A percentile compares a stretch with the other conserved stretches of the same genome.
Conservation (phyloP, 768 basidiomycete species). For the Boletus subparvulus region DNA sequence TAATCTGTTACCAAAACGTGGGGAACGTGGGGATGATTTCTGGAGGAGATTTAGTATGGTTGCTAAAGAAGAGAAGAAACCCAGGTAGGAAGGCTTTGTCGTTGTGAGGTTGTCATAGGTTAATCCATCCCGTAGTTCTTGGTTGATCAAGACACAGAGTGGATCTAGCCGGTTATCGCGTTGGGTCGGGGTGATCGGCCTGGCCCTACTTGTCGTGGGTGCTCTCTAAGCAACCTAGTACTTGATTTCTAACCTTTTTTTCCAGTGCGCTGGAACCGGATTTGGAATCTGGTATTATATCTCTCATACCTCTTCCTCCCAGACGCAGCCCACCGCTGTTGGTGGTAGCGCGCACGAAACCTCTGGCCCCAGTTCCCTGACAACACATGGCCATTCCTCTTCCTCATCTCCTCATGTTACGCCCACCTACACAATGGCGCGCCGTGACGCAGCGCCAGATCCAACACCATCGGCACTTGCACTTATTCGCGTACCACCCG, state of each 20-base stretch:
- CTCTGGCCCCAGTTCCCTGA: constrained; percentile 18
- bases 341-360: constrained; percentile 60
- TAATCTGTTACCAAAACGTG: constrained; percentile 61
- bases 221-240: not conserved
- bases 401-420: constrained; percentile 45
- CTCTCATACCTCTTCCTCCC: constrained; percentile 48
- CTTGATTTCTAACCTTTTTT: not conserved
- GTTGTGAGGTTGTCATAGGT: not conserved
- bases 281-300: constrained; percentile 61
- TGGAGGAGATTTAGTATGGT: constrained; percentile 87
- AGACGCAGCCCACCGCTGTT: constrained; percentile 57
- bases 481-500: constrained; percentile 5
- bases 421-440: constrained; percentile 60
- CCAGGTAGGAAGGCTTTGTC: constrained; percentile 34
- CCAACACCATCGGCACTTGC: constrained; percentile 17
- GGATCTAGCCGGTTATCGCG: constrained; percentile 53
- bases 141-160: constrained; percentile 64
- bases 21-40: constrained; percentile 79
- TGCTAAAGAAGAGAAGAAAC: constrained; percentile 65
- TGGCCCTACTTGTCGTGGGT: constrained; percentile 56
- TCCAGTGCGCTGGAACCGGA: constrained; percentile 51
- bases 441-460: constrained; percentile 30
- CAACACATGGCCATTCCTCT: constrained; percentile 12
- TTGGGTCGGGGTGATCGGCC: constrained; percentile 71
- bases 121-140: constrained; percentile 42